These are phyloP conservation scores for Neurospora terricola DNA, from an alignment of 495 filamentous ascomycete species.

Conservation along the genomic window DNA sequence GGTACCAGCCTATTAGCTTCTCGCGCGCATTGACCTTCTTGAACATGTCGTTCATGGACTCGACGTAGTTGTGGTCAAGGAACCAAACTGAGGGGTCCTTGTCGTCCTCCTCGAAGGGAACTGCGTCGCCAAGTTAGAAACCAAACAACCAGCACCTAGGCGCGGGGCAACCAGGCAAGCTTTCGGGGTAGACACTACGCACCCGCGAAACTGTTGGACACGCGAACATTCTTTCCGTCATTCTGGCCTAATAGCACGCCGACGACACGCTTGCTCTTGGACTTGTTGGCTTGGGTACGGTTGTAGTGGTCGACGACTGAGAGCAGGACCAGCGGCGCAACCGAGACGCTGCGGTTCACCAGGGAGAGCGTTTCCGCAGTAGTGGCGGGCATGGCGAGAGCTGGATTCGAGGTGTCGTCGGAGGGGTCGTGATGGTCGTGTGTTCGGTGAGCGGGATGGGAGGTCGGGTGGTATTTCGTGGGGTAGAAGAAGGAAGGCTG, in stretches of 20 bases:
- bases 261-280: slow-evolving; percentile 82
- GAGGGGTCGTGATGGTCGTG: slow-evolving; percentile 7
- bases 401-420: neutral
- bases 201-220: slow-evolving; percentile 99
- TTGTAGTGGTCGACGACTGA: slow-evolving; percentile 98
- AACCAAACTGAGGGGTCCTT: slow-evolving; percentile 99
- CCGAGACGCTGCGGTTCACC: slow-evolving; percentile 86
- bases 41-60: slow-evolving; percentile 99
- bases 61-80: slow-evolving; percentile 97
- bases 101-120: slow-evolving; percentile 97
- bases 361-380: slow-evolving; percentile 90
- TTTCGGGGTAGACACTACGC: slow-evolving; percentile 1
- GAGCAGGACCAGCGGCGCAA: slow-evolving; percentile 94
- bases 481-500: neutral
- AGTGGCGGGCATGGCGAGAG: slow-evolving; percentile 72
- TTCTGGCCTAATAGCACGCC: slow-evolving; percentile 94
- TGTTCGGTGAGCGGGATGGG: neutral
- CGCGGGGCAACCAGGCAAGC: neutral
- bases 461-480: neutral
- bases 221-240: slow-evolving; percentile 84
- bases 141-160: neutral
- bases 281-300: slow-evolving; percentile 68
- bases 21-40: slow-evolving; percentile 99
- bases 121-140: slow-evolving; percentile 34
- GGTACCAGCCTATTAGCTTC: slow-evolving; percentile 99